Evolutionary conservation across 2,329 filamentous ascomycete genomes (phyloP), one percentile per base, ranked within the genome.

Genomic region (Metarhizium brunneum): DNA sequence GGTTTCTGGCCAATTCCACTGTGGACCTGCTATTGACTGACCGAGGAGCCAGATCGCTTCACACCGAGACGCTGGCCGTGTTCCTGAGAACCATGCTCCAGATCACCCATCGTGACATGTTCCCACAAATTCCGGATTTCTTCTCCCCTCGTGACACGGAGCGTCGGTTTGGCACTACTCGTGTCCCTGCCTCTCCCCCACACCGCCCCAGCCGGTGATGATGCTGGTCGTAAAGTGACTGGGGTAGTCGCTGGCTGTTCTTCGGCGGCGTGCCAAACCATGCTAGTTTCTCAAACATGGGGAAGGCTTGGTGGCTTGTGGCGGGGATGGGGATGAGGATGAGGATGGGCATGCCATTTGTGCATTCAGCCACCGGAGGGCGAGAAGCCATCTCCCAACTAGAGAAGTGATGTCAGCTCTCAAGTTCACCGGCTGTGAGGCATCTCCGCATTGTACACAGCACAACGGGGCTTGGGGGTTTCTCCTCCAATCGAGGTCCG

Each of bases 71-170:
- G 11, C 35, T 36, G 35, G 7, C 13, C 6, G n/a, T 47, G 43
- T 47, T 47, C 43, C 43, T 47, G 35, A 25, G 25, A 25, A 25
- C 25, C 25, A 25, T 25, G 25, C 25, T 25, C 25, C 25, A 25
- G 25, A 25, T 25, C 25, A 25, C 25, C 25, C 25, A 25, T 25
- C 35, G 47, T 35, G 29, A 35, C 14, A 13, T 32, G 29, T 32
- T 50, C n/a, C 47, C 47, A 50, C 47, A 32, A 8, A 16, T 30
- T 40, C 38, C 38, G 30, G 25, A 42, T 45, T 53, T 36, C 40
- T 53, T 42, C 18, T 45, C 51, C 29, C n/a, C 51, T 53, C 51
- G 51, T 53, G 51, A 53, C 51, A 36, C n/a, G 25, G 25, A 25
- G 25, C 3, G 25, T 25, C 25, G 25, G 25, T 25, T 25, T 25